These are phyloP conservation scores for Vigna nakashimae DNA, from an alignment of 306 rosid genomes.

Conservation along the genomic window DNA sequence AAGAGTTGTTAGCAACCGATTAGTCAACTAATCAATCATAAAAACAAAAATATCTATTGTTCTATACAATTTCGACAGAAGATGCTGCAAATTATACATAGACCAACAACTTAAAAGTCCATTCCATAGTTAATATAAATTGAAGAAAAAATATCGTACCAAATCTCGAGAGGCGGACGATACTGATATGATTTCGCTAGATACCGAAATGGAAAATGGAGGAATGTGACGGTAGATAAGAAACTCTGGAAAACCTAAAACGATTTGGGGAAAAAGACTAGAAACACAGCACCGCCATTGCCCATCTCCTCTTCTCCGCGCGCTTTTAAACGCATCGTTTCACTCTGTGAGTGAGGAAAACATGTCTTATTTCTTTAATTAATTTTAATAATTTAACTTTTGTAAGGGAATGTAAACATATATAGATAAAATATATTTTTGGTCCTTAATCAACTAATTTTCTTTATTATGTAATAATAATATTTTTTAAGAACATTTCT, in stretches of 20 bases:
- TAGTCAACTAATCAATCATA: neutral
- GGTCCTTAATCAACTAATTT: too few relatives aligned
- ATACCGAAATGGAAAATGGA: neutral
- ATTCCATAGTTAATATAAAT: neutral
- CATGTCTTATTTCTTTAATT: neutral
- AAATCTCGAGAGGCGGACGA: neutral
- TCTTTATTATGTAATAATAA: too few relatives aligned
- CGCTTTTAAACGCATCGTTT: neutral
- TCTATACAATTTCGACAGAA: neutral
- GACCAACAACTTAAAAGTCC: neutral
- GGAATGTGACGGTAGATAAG: neutral
- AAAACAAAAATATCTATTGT: neutral
- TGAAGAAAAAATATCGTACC: neutral
- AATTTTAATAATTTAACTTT: neutral
- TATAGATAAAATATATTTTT: too few relatives aligned
- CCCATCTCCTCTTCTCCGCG: neutral
- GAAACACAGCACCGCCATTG: neutral
- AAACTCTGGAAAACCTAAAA: slow-evolving; percentile 21
- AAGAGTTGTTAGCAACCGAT: neutral
- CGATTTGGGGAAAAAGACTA: slow-evolving; percentile 2
- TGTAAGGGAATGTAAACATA: neutral
- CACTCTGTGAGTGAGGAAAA: neutral
- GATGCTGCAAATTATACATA: neutral
- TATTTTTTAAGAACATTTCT: too few relatives aligned
- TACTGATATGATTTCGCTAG: neutral